Evolutionary conservation across 2,329 filamentous ascomycete genomes (phyloP).

Genomic region (Orbilia oligospora): DNA sequence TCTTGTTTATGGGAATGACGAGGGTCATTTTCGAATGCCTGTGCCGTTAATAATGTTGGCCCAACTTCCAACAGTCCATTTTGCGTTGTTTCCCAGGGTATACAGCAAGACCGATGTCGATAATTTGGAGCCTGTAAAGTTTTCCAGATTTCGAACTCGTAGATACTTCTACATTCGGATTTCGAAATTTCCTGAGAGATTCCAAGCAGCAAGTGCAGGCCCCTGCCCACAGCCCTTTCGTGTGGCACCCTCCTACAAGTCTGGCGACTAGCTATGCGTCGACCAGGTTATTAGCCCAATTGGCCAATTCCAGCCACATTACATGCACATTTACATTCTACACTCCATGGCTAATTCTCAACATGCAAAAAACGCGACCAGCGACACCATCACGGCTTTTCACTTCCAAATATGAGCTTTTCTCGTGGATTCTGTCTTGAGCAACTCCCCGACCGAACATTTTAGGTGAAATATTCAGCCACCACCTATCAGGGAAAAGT

Average conservation of each 20-base stretch:
- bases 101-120: not conserved
- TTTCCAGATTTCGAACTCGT: not conserved
- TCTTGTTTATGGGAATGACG: not conserved
- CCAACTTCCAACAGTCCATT: conserved; percentile 36
- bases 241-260: not conserved
- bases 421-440: not conserved
- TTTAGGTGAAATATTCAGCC: conserved; percentile 11
- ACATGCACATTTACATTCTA: not conserved
- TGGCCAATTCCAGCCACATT: not conserved
- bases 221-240: not conserved
- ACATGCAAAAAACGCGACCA: not conserved
- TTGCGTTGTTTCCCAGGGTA: conserved; percentile 23
- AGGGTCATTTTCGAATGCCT: not conserved
- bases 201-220: not conserved
- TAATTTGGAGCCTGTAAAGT: no score
- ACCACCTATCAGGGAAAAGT: conserved; percentile 19
- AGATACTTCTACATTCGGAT: not conserved
- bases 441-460: conserved; percentile 6
- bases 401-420: not conserved
- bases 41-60: not conserved
- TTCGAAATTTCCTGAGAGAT: not conserved
- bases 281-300: not conserved
- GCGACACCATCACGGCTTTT: not conserved
- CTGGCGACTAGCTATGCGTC: not conserved
- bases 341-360: not conserved